Base-by-base conservation (phyloP, 345 rosid species). In the Syzygium grande region DNA sequence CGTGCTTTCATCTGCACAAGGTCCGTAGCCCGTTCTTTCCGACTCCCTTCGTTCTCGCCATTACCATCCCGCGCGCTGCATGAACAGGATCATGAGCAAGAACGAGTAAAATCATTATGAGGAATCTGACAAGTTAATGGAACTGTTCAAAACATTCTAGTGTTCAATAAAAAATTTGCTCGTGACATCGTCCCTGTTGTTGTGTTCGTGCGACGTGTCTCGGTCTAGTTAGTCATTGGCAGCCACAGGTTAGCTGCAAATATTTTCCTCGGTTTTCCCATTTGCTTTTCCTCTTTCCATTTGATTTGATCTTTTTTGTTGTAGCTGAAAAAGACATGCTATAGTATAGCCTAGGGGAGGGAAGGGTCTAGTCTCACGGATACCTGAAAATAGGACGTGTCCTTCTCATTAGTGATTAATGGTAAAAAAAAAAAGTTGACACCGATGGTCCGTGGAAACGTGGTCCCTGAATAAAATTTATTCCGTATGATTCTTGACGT, bases 1-100 rank as follows among this genome's bases (percentile, higher is more conserved):
- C 92, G 1, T 89, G 93, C 84, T 97, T 97, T 89, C 94, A 86
- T 90, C 93, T 97, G 38, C 98, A 95, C 84, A 96, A 94, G 99
- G 98, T 96, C 46, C 22, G 88, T 84, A 38, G 55, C 41, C 49
- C 38, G 0, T 19, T 3, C 30, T 27, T 59, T 27, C 10, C 5
- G 49, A 38, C 14, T 38, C 83, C 1, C 1, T 73, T 73, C 83
- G 27, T 38, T 38, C 49, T 73, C 83, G 13, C 83, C 83, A 58
- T 58, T 1, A 4, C 2, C 11, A 2, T 41, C 27, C 38, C 83
- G 38, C 49, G 4, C 49, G 41, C 83, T 19, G 49, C 49, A 9
- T 38, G 25, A 34, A 73, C 49, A 73, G 5, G 21, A 34, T 73
- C 80, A n/a, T n/a, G n/a, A n/a, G n/a, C n/a, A n/a, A n/a, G n/a